Base-by-base conservation (phyloP, 2,329 filamentous ascomycete genomes). In the Madurella mycetomatis region DNA sequence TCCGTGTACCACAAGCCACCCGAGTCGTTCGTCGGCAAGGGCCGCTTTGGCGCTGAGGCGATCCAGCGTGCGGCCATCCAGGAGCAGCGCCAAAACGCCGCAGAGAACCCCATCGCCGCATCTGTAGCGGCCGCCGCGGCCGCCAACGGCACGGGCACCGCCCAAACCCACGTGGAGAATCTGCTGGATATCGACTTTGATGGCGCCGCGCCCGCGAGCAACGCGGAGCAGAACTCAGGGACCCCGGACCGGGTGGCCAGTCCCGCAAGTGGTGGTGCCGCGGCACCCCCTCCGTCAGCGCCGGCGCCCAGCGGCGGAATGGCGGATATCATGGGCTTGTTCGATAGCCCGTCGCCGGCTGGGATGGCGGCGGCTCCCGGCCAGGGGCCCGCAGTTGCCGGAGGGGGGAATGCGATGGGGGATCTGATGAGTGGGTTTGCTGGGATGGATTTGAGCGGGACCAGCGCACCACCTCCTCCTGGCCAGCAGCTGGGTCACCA, bases 1-100 rank as follows among this genome's bases (percentile, higher is more conserved):
- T 97, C 92, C 1, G 94, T 99, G 18, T 99, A 99, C 74, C 94
- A 99, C 82, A 97, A 96, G 75, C 92, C 92, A 9, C 92, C 94
- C 43, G 90, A 95, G 79, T 91, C 92, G n/a, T 99, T 99, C 72
- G 87, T 99, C 54, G 94, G 94, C 63, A 91, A 95, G 73, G 94
- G 94, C 41, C 86, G 92, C 43, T 96, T 90, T 64, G 94, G 92
- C 39, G 92, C 94, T 47, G 92, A 96, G 70, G 91, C 90, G 57
- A 90, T 99, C 66, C 94, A 97, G 72, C 87, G 88, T 62, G 92
- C 92, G 48, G 94, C 94, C 57, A 96, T 99, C 68, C 92, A 96
- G 76, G 94, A 99, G 75, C 91, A 96, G 76, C 83, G 88, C 60
- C 85, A 97, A 72, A 90, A 96, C 65, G 89, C 90, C 1, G 88